Evolutionary conservation across 116 monocot species (phyloP).

Genomic region (Trichopus zeylanicus): DNA sequence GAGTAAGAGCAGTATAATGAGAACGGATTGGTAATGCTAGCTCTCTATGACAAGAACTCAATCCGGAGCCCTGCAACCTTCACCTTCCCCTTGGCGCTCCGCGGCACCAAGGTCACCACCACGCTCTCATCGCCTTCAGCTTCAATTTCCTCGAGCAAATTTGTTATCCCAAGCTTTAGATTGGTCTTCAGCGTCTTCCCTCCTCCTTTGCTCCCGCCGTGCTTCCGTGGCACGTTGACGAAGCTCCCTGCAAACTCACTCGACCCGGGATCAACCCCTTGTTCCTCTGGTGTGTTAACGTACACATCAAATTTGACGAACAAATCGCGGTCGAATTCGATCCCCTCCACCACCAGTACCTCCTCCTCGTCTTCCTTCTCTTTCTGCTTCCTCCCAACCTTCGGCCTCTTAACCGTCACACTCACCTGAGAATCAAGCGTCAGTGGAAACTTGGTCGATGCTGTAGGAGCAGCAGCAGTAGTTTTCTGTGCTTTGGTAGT

Average conservation of each 20-base stretch:
- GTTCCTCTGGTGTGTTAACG: slow-evolving; percentile 1
- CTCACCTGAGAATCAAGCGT: slow-evolving; percentile 9
- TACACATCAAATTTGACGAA: slow-evolving; percentile 16
- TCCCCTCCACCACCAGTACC: slow-evolving; percentile 12
- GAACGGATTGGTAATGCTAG: neutral
- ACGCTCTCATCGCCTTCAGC: slow-evolving; percentile 7
- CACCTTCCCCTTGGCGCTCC: slow-evolving; percentile 6
- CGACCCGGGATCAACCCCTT: neutral
- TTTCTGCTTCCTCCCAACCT: slow-evolving; percentile 1
- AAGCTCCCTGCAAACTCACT: slow-evolving; percentile 24
- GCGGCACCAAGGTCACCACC: slow-evolving; percentile 10
- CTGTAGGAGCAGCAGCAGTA: too few species aligned
- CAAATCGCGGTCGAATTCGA: slow-evolving; percentile 8
- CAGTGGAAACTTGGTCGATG: slow-evolving; percentile 10
- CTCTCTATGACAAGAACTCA: slow-evolving; percentile 1
- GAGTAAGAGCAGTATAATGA: too few species aligned
- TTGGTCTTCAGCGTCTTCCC: neutral
- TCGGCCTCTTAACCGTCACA: slow-evolving; percentile 9
- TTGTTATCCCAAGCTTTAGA: slow-evolving; percentile 4
- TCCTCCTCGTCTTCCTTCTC: slow-evolving; percentile 16
- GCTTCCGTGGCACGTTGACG: slow-evolving; percentile 13
- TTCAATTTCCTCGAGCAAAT: slow-evolving; percentile 7
- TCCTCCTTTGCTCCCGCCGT: neutral
- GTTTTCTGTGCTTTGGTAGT: neutral
- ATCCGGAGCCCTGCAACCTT: slow-evolving; percentile 5